Conservation (phyloP, 2,329 filamentous ascomycete species). For the Septoria linicola region DNA sequence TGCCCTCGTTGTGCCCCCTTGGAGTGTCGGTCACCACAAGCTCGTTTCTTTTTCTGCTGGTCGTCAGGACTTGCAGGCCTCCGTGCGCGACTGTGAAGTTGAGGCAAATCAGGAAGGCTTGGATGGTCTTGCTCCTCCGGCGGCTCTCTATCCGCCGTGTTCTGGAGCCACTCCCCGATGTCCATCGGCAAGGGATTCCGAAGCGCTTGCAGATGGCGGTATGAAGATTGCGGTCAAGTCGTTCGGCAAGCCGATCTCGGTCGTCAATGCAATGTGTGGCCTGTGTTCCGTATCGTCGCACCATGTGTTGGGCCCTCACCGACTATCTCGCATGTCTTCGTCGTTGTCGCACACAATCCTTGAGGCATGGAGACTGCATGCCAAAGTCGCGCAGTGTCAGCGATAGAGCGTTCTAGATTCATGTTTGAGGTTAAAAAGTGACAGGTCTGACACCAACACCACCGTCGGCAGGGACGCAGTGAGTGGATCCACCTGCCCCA, state of each 20-base stretch:
- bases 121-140: conserved; percentile 31
- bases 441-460: not conserved
- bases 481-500: not conserved
- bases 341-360: not conserved
- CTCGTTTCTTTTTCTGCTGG: conserved; percentile 36
- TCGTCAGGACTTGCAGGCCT: conserved; percentile 24
- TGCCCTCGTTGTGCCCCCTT: not conserved
- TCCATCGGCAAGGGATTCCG: conserved; percentile 40
- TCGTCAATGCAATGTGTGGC: not conserved
- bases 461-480: not conserved
- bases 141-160: conserved; percentile 40
- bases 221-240: conserved; percentile 12
- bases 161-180: conserved; percentile 47
- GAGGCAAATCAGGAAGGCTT: conserved; percentile 28
- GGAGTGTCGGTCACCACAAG: conserved; percentile 37
- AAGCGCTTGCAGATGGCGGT: conserved; percentile 10
- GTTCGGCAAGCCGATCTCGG: conserved; percentile 2
- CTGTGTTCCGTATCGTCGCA: not conserved
- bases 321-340: not conserved
- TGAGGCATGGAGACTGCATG: not conserved
- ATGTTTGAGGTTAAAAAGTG: not conserved
- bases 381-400: conserved; percentile 2
- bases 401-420: conserved; percentile 5
- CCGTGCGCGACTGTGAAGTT: conserved; percentile 26
- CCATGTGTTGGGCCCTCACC: not conserved